phyloP scores from a whole-genome alignment of 768 basidiomycete species.

The Mrakia frigida region DNA sequence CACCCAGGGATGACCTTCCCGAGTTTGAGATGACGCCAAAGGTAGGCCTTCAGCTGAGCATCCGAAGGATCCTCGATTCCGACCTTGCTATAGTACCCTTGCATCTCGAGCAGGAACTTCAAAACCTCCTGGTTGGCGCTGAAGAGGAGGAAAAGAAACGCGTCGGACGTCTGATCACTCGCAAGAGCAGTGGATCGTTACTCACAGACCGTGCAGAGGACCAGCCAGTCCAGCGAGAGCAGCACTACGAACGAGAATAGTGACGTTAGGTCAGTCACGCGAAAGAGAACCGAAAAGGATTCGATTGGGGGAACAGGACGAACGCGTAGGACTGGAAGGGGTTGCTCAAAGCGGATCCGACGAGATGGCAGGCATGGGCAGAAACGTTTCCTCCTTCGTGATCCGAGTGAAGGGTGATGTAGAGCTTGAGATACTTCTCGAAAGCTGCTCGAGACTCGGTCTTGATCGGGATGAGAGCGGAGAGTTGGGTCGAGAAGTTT shows the following conservation, averaged over 20 bases:
- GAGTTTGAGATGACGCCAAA: conserved; percentile 90
- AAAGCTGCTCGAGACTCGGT: neutral
- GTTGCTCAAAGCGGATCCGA: conserved; percentile 88
- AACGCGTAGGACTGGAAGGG: conserved; percentile 86
- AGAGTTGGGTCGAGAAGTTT: conserved; percentile 4
- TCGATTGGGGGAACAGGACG: neutral
- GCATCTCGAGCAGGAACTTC: conserved; percentile 92
- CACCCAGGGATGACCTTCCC: conserved; percentile 94
- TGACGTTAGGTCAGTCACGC: neutral
- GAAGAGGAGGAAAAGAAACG: too few species aligned
- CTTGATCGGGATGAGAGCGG: conserved; percentile 10
- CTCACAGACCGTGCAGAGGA: conserved; percentile 83
- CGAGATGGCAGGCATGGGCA: conserved; percentile 42
- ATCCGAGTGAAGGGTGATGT: conserved; percentile 80
- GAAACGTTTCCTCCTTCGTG: conserved; percentile 64
- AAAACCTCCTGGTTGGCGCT: conserved; percentile 94
- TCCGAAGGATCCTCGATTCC: neutral
- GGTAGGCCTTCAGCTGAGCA: conserved; percentile 69
- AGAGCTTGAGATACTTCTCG: conserved; percentile 21
- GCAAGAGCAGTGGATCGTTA: too few species aligned
- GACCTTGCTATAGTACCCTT: conserved; percentile 54
- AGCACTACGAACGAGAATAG: conserved; percentile 47
- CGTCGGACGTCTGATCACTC: too few species aligned
- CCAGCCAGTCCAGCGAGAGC: conserved; percentile 91
- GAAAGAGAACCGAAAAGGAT: neutral